Evolutionary conservation across 129 eudicot species (phyloP).

Genomic region (Flaveria linearis): DNA sequence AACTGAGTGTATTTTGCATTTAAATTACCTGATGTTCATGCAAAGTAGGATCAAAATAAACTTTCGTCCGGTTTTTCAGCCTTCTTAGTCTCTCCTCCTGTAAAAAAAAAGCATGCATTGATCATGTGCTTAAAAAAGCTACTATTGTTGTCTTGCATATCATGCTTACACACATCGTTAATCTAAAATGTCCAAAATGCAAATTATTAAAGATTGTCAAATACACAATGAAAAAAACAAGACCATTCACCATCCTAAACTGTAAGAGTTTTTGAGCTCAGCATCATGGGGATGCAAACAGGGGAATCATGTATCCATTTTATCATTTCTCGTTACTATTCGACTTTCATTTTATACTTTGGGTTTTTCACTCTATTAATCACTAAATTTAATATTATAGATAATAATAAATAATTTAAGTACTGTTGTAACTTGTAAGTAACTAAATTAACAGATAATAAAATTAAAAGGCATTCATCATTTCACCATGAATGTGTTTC

Average conservation of each 20-base stretch:
- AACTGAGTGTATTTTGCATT: not conserved
- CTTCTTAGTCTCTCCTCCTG: conserved; percentile 80
- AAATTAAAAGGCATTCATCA: not conserved
- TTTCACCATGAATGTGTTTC: not conserved
- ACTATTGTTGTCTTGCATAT: not conserved
- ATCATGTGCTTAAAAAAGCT: conserved; percentile 2
- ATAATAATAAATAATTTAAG: not conserved
- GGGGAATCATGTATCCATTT: conserved; percentile 12
- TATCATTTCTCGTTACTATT: conserved; percentile 12
- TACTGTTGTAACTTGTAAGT: not conserved
- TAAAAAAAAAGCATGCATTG: conserved; percentile 27
- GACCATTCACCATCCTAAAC: conserved; percentile 14
- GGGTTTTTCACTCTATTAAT: not conserved
- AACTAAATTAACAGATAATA: not conserved
- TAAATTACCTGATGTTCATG: conserved; percentile 71
- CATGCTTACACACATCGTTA: conserved; percentile 16
- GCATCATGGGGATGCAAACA: conserved; percentile 20
- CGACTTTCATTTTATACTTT: too few relatives aligned
- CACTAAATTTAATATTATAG: not conserved
- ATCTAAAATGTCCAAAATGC: not conserved
- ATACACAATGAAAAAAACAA: conserved; percentile 17
- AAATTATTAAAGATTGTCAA: not conserved
- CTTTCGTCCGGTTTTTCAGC: conserved; percentile 65
- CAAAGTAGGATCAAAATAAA: conserved; percentile 63
- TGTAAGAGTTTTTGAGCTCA: not conserved